These are phyloP conservation scores for Nakaseomyces uthaithaninus DNA, from an alignment of 1,139 yeast species.

Conservation along the genomic window DNA sequence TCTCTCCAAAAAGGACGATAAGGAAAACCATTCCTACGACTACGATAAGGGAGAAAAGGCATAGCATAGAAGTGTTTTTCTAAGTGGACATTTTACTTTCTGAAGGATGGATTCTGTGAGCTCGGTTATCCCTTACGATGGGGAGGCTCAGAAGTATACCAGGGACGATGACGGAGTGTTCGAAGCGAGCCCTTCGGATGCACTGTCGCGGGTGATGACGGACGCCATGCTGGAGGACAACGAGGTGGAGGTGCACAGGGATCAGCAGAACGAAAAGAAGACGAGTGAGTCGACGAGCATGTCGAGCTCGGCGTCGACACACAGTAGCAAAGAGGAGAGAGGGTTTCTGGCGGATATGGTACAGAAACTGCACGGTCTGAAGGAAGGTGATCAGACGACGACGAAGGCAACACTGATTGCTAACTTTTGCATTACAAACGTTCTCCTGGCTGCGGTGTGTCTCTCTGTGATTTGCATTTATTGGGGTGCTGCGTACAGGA, in stretches of 20 bases:
- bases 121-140: neutral
- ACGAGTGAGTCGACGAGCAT: neutral
- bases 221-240: neutral
- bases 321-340: neutral
- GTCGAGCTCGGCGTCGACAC: neutral
- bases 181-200: constrained; percentile 1
- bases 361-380: neutral
- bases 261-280: neutral
- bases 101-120: neutral
- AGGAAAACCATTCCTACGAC: too few species aligned
- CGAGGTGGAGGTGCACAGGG: neutral
- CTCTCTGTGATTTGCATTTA: constrained; percentile 12
- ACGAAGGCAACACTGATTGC: neutral
- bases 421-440: constrained; percentile 7
- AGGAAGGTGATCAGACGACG: neutral
- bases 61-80: too few species aligned
- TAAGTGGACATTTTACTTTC: too few species aligned
- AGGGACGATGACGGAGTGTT: neutral
- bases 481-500: constrained; percentile 14
- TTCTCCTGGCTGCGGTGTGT: constrained; percentile 10
- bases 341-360: neutral
- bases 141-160: constrained; percentile 2
- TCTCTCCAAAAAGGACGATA: too few species aligned
- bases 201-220: constrained; percentile 1
- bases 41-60: too few species aligned